Evolutionary conservation across 768 basidiomycete species (phyloP).

Genomic region (Lepiota brunneoincarnata): DNA sequence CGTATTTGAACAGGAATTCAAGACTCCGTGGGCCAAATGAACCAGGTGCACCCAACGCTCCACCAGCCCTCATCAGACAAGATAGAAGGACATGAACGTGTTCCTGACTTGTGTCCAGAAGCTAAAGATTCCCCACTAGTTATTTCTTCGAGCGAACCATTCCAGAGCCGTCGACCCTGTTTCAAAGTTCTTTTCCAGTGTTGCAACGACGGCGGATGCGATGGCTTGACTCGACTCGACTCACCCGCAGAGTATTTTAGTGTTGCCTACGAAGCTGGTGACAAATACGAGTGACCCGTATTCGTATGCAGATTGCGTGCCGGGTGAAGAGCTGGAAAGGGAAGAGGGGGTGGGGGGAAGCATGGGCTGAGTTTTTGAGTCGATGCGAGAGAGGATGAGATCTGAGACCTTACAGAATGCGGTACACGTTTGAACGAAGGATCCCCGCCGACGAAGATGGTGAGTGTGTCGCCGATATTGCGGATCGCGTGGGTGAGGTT

Average conservation of each 20-base stretch:
- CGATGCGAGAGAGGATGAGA: background rate
- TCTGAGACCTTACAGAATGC: slow-evolving; percentile 52
- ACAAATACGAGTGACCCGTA: slow-evolving; percentile 65
- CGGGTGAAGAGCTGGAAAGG: slow-evolving; percentile 42
- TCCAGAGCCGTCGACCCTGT: slow-evolving; percentile 34
- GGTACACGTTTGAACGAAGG: slow-evolving; percentile 56
- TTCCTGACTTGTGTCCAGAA: too few species aligned
- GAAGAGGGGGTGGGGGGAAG: too few species aligned
- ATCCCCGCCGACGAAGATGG: slow-evolving; percentile 60
- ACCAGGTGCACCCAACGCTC: too few species aligned
- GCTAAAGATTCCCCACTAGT: too few species aligned
- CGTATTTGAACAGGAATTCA: too few species aligned
- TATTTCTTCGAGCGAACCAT: slow-evolving; percentile 40
- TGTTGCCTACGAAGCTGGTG: slow-evolving; percentile 50
- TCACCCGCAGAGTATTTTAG: background rate
- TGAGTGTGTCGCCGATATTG: slow-evolving; percentile 57
- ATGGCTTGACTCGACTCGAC: background rate
- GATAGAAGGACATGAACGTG: too few species aligned
- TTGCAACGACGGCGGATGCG: slow-evolving; percentile 6
- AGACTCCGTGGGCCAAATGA: too few species aligned
- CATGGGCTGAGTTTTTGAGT: background rate
- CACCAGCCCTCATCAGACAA: too few species aligned
- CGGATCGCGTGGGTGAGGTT: slow-evolving; percentile 51
- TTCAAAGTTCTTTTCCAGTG: slow-evolving; percentile 34
- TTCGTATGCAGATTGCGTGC: slow-evolving; percentile 41